These are phyloP conservation scores for Nadsonia starkeyi-henricii DNA, from an alignment of 1,139 yeast genomes.

Conservation along the genomic window DNA sequence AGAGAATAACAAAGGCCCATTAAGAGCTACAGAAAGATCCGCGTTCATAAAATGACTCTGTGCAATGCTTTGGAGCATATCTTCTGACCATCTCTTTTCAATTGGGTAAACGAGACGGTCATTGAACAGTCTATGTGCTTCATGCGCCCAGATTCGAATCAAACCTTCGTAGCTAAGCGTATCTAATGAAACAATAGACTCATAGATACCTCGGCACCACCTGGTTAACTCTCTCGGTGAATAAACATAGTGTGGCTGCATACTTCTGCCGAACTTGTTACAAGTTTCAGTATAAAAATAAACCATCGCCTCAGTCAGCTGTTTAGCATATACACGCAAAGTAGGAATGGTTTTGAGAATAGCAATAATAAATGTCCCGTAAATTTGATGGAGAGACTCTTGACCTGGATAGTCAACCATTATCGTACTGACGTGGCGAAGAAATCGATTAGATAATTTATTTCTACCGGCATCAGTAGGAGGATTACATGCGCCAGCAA, in stretches of 20 bases:
- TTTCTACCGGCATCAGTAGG: constrained; percentile 70
- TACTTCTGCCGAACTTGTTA: constrained; percentile 24
- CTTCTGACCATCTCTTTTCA: constrained; percentile 42
- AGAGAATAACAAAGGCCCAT: constrained; percentile 47
- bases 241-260: constrained; percentile 49
- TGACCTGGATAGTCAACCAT: constrained; percentile 72
- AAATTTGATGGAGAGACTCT: constrained; percentile 54
- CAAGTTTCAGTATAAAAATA: constrained; percentile 41
- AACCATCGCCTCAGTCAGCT: constrained; percentile 55
- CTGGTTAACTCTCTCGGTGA: constrained; percentile 89
- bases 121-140: constrained; percentile 60
- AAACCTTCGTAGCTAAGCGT: constrained; percentile 31
- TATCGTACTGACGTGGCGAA: constrained; percentile 53
- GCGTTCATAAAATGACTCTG: constrained; percentile 34
- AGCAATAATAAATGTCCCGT: constrained; percentile 43
- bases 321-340: constrained; percentile 37
- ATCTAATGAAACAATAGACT: constrained; percentile 34
- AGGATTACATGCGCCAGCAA: constrained; percentile 94
- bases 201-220: constrained; percentile 69
- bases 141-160: constrained; percentile 67
- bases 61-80: constrained; percentile 30
- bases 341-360: constrained; percentile 51
- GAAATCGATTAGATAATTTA: constrained; percentile 43
- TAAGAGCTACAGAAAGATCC: constrained; percentile 26
- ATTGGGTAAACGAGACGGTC: constrained; percentile 45